These are phyloP conservation scores for Stevia rebaudiana DNA, from an alignment of 140 eudicot genomes.

Conservation along the genomic window DNA sequence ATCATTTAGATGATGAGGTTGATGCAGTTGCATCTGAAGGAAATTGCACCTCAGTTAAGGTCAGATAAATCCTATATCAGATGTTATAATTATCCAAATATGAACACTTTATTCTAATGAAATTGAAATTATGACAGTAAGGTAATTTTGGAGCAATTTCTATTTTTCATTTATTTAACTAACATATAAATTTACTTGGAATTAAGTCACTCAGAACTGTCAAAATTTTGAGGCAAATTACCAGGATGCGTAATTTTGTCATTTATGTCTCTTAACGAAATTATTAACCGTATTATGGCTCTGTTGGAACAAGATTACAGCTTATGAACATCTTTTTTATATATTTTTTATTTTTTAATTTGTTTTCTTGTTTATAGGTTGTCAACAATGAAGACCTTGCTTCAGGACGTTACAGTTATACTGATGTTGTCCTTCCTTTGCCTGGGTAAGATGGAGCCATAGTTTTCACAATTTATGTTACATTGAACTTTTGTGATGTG, in stretches of 20 bases:
- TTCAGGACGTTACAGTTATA: conserved; percentile 50
- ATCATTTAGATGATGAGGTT: conserved; percentile 57
- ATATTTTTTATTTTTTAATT: too few relatives aligned
- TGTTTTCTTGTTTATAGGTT: conserved; percentile 45
- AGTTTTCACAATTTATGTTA: neutral
- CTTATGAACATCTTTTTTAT: neutral
- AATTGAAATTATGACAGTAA: neutral
- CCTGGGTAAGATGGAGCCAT: conserved; percentile 58
- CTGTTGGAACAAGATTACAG: conserved; percentile 8
- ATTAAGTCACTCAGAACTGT: neutral
- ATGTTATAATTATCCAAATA: conserved; percentile 5
- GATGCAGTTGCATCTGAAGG: conserved; percentile 47
- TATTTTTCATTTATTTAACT: neutral
- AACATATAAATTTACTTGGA: neutral
- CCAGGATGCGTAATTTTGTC: neutral
- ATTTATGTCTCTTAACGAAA: conserved; percentile 3
- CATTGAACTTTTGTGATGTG: conserved; percentile 4
- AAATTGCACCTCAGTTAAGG: conserved; percentile 56
- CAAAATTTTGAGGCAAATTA: neutral
- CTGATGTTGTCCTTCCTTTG: conserved; percentile 82
- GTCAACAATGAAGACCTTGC: conserved; percentile 54
- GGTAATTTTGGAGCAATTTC: neutral
- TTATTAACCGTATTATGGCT: neutral
- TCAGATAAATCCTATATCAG: conserved; percentile 15
- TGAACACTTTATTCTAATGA: neutral